Conservation (phyloP, 2,329 filamentous ascomycete genomes). For the Torrubiellomyces zombiae region DNA sequence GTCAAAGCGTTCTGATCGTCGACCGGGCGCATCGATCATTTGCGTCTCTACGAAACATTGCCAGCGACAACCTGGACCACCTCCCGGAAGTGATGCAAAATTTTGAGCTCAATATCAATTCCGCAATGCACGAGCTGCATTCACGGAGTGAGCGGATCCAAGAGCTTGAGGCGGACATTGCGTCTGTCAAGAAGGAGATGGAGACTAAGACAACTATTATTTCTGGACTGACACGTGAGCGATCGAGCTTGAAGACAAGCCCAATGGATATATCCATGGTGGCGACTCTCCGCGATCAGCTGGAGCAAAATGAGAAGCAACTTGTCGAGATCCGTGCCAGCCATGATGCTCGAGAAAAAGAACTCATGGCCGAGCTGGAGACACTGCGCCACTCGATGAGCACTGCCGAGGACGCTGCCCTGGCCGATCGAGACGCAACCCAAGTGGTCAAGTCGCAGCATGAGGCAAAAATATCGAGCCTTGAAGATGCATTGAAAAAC, state of each 20-base stretch:
- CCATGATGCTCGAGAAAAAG: slow-evolving; percentile 57
- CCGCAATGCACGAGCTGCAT: slow-evolving; percentile 85
- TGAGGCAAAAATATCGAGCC: slow-evolving; percentile 40
- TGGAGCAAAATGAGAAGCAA: slow-evolving; percentile 72
- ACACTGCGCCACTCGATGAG: slow-evolving; percentile 41
- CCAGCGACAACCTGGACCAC: slow-evolving; percentile 66
- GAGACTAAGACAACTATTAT: slow-evolving; percentile 95
- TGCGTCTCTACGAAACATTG: slow-evolving; percentile 75
- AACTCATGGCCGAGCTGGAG: slow-evolving; percentile 56
- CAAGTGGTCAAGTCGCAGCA: slow-evolving; percentile 21
- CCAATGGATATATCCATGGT: slow-evolving; percentile 87
- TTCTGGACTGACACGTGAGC: slow-evolving; percentile 78
- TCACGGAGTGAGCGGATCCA: slow-evolving; percentile 76
- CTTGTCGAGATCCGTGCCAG: slow-evolving; percentile 57
- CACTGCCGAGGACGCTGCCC: slow-evolving; percentile 10
- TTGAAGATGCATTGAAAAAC: slow-evolving; percentile 53
- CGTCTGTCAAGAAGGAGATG: slow-evolving; percentile 82
- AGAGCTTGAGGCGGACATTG: slow-evolving; percentile 71
- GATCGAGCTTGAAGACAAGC: slow-evolving; percentile 70
- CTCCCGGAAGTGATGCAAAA: slow-evolving; percentile 75
- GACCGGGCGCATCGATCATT: slow-evolving; percentile 88
- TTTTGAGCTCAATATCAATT: slow-evolving; percentile 82
- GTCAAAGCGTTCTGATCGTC: slow-evolving; percentile 70
- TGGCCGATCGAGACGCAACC: slow-evolving; percentile 14
- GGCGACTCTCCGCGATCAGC: slow-evolving; percentile 70